phyloP scores from a whole-genome alignment of 768 basidiomycete genomes.

The Lyophyllum semitale region DNA sequence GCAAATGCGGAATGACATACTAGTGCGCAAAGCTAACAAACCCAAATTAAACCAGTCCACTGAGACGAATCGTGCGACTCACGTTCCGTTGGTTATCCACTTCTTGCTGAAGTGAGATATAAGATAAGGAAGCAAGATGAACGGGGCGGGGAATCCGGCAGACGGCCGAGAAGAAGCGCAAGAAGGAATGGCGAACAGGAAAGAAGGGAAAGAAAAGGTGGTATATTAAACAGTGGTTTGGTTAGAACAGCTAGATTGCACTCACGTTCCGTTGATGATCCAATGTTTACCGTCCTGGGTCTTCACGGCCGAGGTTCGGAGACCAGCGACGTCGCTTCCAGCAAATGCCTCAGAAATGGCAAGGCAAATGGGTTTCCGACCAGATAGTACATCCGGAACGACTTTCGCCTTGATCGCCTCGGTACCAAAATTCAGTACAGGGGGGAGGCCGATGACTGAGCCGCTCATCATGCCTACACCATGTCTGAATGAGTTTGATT shows the following conservation, averaged over 20 bases:
- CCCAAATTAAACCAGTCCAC: neutral
- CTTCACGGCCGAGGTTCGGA: conserved; percentile 74
- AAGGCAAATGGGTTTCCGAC: conserved; percentile 78
- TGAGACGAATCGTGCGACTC: conserved; percentile 19
- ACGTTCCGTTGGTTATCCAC: conserved; percentile 82
- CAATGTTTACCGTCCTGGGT: conserved; percentile 79
- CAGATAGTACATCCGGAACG: conserved; percentile 66
- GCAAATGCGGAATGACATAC: conserved; percentile 27
- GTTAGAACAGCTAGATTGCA: conserved; percentile 7
- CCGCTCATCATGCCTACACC: conserved; percentile 61
- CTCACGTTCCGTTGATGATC: conserved; percentile 70
- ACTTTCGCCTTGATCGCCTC: conserved; percentile 55
- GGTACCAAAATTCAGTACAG: conserved; percentile 80
- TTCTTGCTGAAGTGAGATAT: conserved; percentile 55
- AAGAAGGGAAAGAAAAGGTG: conserved; percentile 8
- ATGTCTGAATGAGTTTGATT: neutral
- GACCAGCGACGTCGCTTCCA: conserved; percentile 77
- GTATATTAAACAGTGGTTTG: neutral
- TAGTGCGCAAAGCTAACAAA: conserved; percentile 41
- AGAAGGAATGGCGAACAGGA: neutral
- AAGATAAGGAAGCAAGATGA: neutral
- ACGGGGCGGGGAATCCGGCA: neutral
- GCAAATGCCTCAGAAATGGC: conserved; percentile 91
- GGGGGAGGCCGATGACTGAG: conserved; percentile 82
- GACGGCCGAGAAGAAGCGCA: neutral